A percentile compares a stretch with the other conserved stretches of the same genome.
Conservation (phyloP, 495 filamentous ascomycete species). For the Opeltia flavorubescens region DNA sequence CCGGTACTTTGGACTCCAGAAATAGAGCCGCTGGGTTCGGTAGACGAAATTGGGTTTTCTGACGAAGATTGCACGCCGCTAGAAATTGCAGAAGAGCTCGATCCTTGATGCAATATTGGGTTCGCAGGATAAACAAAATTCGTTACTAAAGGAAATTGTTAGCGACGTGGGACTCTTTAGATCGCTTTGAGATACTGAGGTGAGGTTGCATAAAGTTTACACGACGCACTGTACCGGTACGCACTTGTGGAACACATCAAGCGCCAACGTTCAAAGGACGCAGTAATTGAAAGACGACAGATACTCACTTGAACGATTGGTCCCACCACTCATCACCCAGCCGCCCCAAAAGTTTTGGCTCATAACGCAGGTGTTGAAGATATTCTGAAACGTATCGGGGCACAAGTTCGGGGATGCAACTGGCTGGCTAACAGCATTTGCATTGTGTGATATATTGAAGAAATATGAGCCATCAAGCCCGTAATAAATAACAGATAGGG, state of each 20-base stretch:
- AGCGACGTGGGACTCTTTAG: too few species aligned
- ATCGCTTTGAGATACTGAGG: too few species aligned
- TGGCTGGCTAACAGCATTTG: neutral
- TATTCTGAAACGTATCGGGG: neutral
- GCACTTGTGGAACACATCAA: too few species aligned
- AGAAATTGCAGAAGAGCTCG: neutral
- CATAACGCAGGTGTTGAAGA: conserved; percentile 2
- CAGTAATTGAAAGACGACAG: neutral
- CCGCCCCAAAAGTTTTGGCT: conserved; percentile 2
- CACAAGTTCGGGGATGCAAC: neutral
- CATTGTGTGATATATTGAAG: conserved; percentile 1
- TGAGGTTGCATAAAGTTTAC: too few species aligned
- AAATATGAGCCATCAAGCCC: neutral
- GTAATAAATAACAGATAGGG: neutral
- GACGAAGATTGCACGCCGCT: neutral
- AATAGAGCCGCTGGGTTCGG: too few species aligned
- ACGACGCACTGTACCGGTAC: too few species aligned
- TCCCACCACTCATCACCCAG: neutral
- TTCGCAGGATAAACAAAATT: neutral
- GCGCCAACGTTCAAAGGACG: too few species aligned
- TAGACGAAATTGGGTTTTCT: too few species aligned
- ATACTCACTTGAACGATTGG: conserved; percentile 2
- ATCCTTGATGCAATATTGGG: neutral
- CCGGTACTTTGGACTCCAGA: too few species aligned
- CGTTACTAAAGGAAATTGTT: neutral